Percentiles rank a stretch among this genome's conserved stretches.
These are phyloP conservation scores for Tetrapisispora iriomotensis DNA, from an alignment of 805 yeast species.

Conservation along the genomic window DNA sequence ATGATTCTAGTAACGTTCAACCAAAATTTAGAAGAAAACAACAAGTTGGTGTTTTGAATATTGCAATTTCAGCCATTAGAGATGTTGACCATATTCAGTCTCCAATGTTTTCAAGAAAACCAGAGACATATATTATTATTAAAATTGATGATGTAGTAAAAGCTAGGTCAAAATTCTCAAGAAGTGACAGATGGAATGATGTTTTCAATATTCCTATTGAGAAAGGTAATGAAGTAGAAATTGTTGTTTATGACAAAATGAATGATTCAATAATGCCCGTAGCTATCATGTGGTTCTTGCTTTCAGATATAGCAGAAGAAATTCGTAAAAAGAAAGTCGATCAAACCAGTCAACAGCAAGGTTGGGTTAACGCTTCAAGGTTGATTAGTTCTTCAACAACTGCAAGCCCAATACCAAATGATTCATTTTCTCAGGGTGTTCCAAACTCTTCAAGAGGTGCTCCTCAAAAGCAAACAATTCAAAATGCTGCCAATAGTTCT, in stretches of 20 bases:
- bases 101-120: slow-evolving; percentile 64
- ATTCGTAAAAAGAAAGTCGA: slow-evolving; percentile 82
- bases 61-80: slow-evolving; percentile 66
- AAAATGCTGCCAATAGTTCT: neutral
- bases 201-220: slow-evolving; percentile 72
- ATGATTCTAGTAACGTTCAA: slow-evolving; percentile 54
- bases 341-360: slow-evolving; percentile 57
- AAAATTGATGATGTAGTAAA: slow-evolving; percentile 84
- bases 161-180: slow-evolving; percentile 63
- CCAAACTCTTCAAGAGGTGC: neutral
- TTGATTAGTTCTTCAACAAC: slow-evolving; percentile 3
- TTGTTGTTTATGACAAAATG: slow-evolving; percentile 73
- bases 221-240: slow-evolving; percentile 85
- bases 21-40: slow-evolving; percentile 75
- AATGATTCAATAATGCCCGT: slow-evolving; percentile 70
- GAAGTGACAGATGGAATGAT: slow-evolving; percentile 76
- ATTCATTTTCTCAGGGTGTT: neutral
- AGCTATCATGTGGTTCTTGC: slow-evolving; percentile 82
- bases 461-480: neutral
- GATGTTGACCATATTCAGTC: slow-evolving; percentile 91
- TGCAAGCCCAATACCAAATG: neutral
- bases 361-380: slow-evolving; percentile 77
- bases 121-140: slow-evolving; percentile 67
- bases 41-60: slow-evolving; percentile 65
- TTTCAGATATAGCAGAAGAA: slow-evolving; percentile 90